Conservation (phyloP, 768 basidiomycete species). For the Cystofilobasidium bisporidii region DNA sequence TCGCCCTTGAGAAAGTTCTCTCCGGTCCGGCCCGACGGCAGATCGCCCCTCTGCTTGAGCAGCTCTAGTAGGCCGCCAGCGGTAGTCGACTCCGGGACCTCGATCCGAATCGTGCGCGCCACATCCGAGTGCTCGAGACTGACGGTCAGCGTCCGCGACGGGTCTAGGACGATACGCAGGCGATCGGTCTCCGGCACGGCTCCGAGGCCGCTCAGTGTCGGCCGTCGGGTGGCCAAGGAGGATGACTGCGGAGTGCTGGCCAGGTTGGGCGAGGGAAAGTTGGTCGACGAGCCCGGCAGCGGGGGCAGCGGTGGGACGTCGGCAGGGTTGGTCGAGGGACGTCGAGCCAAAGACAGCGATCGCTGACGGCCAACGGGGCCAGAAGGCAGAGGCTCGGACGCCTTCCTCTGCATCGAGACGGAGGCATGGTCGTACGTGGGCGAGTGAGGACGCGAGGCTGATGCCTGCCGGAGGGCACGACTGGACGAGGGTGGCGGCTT, state of each 20-base stretch:
- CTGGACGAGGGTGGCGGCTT: neutral
- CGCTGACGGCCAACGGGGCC: neutral
- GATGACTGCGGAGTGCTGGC: slow-evolving; percentile 3
- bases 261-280: slow-evolving; percentile 16
- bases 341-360: neutral
- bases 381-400: slow-evolving; percentile 6
- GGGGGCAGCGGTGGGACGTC: neutral
- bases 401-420: neutral
- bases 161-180: neutral
- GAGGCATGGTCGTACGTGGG: neutral
- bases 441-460: neutral
- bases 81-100: slow-evolving; percentile 5
- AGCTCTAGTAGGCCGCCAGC: slow-evolving; percentile 15
- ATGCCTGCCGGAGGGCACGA: neutral
- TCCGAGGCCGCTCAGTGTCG: neutral
- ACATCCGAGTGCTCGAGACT: neutral
- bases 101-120: slow-evolving; percentile 8
- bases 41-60: slow-evolving; percentile 13
- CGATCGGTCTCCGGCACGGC: neutral
- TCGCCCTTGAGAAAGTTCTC: slow-evolving; percentile 39
- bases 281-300: slow-evolving; percentile 6
- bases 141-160: neutral
- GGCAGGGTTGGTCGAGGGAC: slow-evolving; percentile 1
- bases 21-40: slow-evolving; percentile 34
- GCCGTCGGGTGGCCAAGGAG: neutral